phyloP scores from a whole-genome alignment of 2,329 filamentous ascomycete genomes.

The Aspergillus fumigatus region DNA sequence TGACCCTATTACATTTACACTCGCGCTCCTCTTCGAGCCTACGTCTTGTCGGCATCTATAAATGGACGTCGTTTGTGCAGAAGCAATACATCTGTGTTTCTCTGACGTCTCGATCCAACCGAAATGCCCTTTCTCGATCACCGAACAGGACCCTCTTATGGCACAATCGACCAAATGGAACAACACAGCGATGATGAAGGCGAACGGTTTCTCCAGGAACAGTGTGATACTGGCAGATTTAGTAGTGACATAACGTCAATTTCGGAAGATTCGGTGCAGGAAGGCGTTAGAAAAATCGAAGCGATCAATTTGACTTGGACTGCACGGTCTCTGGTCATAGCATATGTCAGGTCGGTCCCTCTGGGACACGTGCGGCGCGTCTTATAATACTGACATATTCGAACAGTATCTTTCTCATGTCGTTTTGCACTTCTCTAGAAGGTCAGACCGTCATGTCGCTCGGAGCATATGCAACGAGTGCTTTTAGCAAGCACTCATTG shows the following conservation, averaged over 20 bases:
- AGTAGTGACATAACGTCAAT: constrained; percentile 18
- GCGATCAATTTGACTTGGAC: constrained; percentile 52
- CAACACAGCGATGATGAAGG: constrained; percentile 25
- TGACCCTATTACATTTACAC: background rate
- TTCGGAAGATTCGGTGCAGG: constrained; percentile 34
- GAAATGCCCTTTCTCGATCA: constrained; percentile 31
- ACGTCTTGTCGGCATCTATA: constrained; percentile 11
- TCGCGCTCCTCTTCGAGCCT: background rate
- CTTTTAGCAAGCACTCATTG: constrained; percentile 60
- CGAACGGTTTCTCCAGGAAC: constrained; percentile 27
- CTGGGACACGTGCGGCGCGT: constrained; percentile 5
- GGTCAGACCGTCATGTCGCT: constrained; percentile 59
- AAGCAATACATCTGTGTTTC: constrained; percentile 2
- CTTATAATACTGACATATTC: constrained; percentile 13
- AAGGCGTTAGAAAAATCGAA: constrained; percentile 50
- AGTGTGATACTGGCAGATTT: constrained; percentile 21
- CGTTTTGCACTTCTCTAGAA: constrained; percentile 63
- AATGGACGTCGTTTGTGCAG: constrained; percentile 18
- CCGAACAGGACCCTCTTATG: constrained; percentile 31
- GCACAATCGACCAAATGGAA: constrained; percentile 26
- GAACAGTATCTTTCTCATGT: constrained; percentile 55
- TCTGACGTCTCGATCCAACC: constrained; percentile 10
- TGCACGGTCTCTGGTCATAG: constrained; percentile 43
- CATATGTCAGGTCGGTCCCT: constrained; percentile 44
- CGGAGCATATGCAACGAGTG: constrained; percentile 61